Evolutionary conservation across 78 protist species (phyloP), one percentile per base, ranked within the genome.

Genomic region (Dictyostelium intermedium): DNA sequence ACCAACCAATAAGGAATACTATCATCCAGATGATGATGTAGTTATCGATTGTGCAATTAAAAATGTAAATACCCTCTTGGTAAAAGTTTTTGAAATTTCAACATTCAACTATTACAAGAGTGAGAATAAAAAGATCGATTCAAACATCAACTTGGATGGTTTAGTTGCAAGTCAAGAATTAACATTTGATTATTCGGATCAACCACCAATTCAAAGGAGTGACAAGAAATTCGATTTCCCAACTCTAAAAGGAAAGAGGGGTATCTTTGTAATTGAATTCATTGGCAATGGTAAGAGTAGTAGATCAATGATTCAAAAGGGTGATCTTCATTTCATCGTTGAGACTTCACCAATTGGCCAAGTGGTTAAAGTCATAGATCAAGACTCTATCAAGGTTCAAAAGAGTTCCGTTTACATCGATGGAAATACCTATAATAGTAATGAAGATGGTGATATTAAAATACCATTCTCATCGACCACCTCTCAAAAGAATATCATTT

Each of bases 241-340:
- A 66, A 14, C 39, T 14, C 69, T 91, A 18, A 69, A 82, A 47
- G 95, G 91, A 11, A 89, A 66, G 11, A 83, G 95, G 39, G 95
- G 95, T 47, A 16, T 91, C 8, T 91, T 79, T 34, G 91, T 91
- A 7, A 61, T 91, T 23, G 95, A 91, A 34, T 91, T 91, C 63
- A 91, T 91, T 82, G 95, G 95, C 13, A 79, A 79, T 66, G 95
- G 95, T n/a, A 91, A 82, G 43, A 79, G 87, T 25, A 82, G 91
- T 37, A 39, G 95, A 35, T 79, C 95, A 18, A 13, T 91, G 20
- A 63, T 91, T 13, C 50, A 70, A 37, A 91, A 91, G 35, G 95
- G 95, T 53, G 82, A 82, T 10, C 30, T 69, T 5, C 47, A 91
- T 32, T 72, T 47, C 35, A 70, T 82, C 25, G 8, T 63, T 7